phyloP scores from a whole-genome alignment of 2,329 filamentous ascomycete genomes.

The Lasiodiplodia theobromae region DNA sequence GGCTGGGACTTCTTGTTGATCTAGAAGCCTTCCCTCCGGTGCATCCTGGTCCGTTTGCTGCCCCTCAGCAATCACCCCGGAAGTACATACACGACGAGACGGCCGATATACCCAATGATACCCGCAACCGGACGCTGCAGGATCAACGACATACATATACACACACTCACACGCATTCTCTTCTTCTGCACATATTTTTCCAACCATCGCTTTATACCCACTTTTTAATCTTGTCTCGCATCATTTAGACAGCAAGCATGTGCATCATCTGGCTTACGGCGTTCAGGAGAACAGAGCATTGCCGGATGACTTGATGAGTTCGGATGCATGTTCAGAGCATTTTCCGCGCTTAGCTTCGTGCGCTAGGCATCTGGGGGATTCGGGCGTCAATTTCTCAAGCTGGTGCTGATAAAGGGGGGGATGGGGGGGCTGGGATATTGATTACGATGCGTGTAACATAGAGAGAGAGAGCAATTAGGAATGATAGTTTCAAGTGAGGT shows the following conservation, averaged over 20 bases:
- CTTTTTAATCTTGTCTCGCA: conserved; percentile 42
- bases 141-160: conserved; percentile 32
- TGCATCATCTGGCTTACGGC: conserved; percentile 25
- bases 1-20: conserved; percentile 93
- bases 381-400: conserved; percentile 21
- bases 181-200: conserved; percentile 43
- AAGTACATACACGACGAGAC: conserved; percentile 29
- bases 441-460: conserved; percentile 11
- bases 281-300: conserved; percentile 23
- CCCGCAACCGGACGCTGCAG: conserved; percentile 17
- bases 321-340: conserved; percentile 21
- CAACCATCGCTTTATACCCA: conserved; percentile 48
- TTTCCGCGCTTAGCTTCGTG: conserved; percentile 19
- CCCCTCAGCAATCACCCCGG: conserved; percentile 21
- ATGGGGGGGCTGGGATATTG: conserved; percentile 1
- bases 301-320: conserved; percentile 23
- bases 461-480: conserved; percentile 11
- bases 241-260: conserved; percentile 25
- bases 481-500: conserved; percentile 11
- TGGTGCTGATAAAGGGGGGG: conserved; percentile 8
- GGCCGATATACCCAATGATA: conserved; percentile 29
- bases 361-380: conserved; percentile 6
- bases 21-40: conserved; percentile 50
- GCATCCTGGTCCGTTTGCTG: conserved; percentile 46
- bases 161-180: conserved; percentile 33